A percentile compares a stretch with the other conserved stretches of the same genome.
phyloP scores from a whole-genome alignment of 306 rosid species.

The Quercus rubra region DNA sequence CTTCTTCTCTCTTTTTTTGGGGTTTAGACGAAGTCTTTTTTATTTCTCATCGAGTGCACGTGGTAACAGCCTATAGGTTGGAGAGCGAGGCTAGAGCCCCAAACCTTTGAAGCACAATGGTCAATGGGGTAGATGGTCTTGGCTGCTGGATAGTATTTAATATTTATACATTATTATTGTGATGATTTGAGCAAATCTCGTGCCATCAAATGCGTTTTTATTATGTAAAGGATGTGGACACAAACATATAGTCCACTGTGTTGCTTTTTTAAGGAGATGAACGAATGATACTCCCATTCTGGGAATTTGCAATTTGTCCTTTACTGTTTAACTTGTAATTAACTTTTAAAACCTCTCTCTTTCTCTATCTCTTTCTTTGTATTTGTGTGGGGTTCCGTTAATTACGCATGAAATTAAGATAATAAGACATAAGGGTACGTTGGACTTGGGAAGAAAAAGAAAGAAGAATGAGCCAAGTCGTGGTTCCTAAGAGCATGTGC shows the following conservation, averaged over 20 bases:
- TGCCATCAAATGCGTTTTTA: background rate
- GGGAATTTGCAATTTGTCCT: background rate
- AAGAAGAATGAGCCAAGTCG: background rate
- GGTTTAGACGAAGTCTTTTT: background rate
- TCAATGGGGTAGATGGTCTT: conserved; percentile 8
- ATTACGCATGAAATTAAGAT: background rate
- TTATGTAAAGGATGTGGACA: background rate
- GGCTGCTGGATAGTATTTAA: background rate
- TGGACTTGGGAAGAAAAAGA: background rate
- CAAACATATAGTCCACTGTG: background rate
- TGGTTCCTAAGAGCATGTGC: background rate
- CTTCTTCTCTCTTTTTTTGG: too few species aligned
- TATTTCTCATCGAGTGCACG: conserved; percentile 39
- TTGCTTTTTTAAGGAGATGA: background rate
- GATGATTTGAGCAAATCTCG: background rate
- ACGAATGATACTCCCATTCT: background rate
- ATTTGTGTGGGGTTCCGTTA: background rate
- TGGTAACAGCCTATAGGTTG: conserved; percentile 23
- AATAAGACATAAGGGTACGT: too few species aligned
- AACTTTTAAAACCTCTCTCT: background rate
- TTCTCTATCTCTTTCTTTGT: background rate
- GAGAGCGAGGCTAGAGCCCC: conserved; percentile 16
- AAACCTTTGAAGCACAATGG: conserved; percentile 33
- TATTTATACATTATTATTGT: background rate
- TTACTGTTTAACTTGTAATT: background rate